Percentiles rank a stretch among this genome's conserved stretches.
These are phyloP conservation scores for Eimeria tenella DNA, from an alignment of 169 alveolate genomes.

Conservation along the genomic window DNA sequence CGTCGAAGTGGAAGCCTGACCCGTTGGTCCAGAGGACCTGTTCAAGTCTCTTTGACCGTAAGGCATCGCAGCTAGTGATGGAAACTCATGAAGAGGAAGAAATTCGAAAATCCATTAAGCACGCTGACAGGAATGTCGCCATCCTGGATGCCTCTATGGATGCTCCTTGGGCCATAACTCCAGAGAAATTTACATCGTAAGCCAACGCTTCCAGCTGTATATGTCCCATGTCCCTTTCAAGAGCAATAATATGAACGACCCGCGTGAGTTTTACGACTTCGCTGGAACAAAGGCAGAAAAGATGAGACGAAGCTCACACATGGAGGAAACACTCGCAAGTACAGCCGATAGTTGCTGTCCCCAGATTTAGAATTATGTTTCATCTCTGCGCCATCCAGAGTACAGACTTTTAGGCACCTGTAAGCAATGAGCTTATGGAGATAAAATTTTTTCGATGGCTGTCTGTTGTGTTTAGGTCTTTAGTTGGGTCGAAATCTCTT, in stretches of 20 bases:
- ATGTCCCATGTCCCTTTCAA: not conserved
- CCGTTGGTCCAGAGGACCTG: constrained; percentile 52
- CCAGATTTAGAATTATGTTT: too few relatives aligned
- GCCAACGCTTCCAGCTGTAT: not conserved
- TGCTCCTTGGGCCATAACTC: constrained; percentile 61
- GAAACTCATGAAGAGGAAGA: constrained; percentile 45
- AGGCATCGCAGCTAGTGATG: constrained; percentile 63
- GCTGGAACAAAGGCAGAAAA: too few relatives aligned
- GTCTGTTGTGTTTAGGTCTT: not conserved
- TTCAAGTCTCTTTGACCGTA: constrained; percentile 67
- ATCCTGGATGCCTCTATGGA: constrained; percentile 55
- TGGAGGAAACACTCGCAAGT: too few relatives aligned
- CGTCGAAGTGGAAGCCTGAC: constrained; percentile 44
- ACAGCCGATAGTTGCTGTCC: too few relatives aligned
- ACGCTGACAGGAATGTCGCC: constrained; percentile 58
- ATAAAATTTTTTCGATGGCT: too few relatives aligned
- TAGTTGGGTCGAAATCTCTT: constrained; percentile 75
- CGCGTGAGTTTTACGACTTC: too few relatives aligned
- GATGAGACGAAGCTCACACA: too few relatives aligned
- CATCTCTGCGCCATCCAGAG: too few relatives aligned
- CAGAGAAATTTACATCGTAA: constrained; percentile 47
- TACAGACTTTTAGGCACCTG: too few relatives aligned
- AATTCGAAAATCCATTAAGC: constrained; percentile 33
- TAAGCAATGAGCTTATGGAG: too few relatives aligned
- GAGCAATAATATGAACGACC: too few relatives aligned